Base-by-base conservation (phyloP, 2,329 filamentous ascomycete species). In the Aspergillus awamori region DNA sequence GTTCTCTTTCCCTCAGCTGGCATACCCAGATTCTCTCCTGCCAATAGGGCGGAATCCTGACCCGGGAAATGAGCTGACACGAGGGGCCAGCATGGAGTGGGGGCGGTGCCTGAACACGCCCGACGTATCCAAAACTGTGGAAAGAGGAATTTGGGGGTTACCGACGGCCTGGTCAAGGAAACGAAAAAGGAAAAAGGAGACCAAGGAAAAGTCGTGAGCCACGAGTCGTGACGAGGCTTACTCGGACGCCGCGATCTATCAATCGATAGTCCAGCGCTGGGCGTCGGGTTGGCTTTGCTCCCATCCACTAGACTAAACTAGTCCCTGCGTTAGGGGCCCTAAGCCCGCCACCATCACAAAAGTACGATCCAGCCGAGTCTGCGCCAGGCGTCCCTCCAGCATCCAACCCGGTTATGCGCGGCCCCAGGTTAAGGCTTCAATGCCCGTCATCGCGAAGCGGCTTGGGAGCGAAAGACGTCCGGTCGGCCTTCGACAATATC, bases 401-500 rank as follows among this genome's bases (percentile, higher is more conserved):
- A 15, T 33, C 20, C 52, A 53, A 39, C 33, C 26, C 52, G 24
- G n/a, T 17, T 52, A 49, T 33, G 52, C 28, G 8, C 10, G 10
- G 30, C 52, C 41, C 43, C 30, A 58, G 54, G 56, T 43, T 48
- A 22, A 22, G 55, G 49, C 43, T 33, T 56, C 10, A 49, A 51
- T 38, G 33, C 39, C 72, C 69, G 72, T 60, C 71, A 65, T 61
- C 68, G 67, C 33, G 71, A 69, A 17, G 66, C 64, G 39, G 67
- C 62, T 15, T 13, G 65, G 48, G 68, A 63, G 24, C 63, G 67
- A 26, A 66, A 64, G 17, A 70, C 57, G 11, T 73, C 73, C 13
- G 72, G 70, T 63, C 68, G 68, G 49, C 59, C 71, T 53, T 84
- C 82, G 63, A 84, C 77, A 13, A 84, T 75, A 64, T 86, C 83